Evolutionary conservation across 2,329 filamentous ascomycete genomes (phyloP).

Genomic region (Colletotrichum tropicicola): DNA sequence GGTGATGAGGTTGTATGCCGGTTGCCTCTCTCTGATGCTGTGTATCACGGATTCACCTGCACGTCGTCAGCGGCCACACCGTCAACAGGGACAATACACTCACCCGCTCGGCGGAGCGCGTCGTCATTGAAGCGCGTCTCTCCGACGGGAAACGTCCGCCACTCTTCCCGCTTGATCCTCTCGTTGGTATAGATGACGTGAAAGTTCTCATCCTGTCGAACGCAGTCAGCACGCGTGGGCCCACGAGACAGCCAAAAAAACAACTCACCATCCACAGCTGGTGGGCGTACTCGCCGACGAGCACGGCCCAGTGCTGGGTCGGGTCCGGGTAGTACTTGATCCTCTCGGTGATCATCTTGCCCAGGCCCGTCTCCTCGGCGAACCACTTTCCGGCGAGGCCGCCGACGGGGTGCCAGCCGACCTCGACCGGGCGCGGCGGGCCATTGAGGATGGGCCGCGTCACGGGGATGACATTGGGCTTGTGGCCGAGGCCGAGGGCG

Average conservation of each 20-base stretch:
- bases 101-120: slow-evolving; percentile 57
- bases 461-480: slow-evolving; percentile 53
- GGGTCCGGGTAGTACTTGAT: slow-evolving; percentile 65
- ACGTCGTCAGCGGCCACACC: not conserved
- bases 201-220: slow-evolving; percentile 58
- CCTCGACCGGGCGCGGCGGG: slow-evolving; percentile 53
- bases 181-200: slow-evolving; percentile 67
- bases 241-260: slow-evolving; percentile 4
- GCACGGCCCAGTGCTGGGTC: slow-evolving; percentile 68
- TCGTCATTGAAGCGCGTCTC: slow-evolving; percentile 64
- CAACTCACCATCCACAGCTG: slow-evolving; percentile 66
- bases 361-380: slow-evolving; percentile 62
- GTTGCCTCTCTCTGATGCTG: slow-evolving; percentile 56
- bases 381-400: slow-evolving; percentile 67
- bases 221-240: not conserved
- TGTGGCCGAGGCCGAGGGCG: slow-evolving; percentile 52
- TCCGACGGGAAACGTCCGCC: slow-evolving; percentile 60
- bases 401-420: slow-evolving; percentile 68
- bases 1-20: slow-evolving; percentile 65
- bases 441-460: slow-evolving; percentile 47
- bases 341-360: slow-evolving; percentile 64
- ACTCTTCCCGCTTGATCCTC: slow-evolving; percentile 52
- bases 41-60: slow-evolving; percentile 62
- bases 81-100: slow-evolving; percentile 31
- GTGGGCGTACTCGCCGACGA: slow-evolving; percentile 64